Conservation (phyloP, 78 protist species). For the Emiliania huxleyi region DNA sequence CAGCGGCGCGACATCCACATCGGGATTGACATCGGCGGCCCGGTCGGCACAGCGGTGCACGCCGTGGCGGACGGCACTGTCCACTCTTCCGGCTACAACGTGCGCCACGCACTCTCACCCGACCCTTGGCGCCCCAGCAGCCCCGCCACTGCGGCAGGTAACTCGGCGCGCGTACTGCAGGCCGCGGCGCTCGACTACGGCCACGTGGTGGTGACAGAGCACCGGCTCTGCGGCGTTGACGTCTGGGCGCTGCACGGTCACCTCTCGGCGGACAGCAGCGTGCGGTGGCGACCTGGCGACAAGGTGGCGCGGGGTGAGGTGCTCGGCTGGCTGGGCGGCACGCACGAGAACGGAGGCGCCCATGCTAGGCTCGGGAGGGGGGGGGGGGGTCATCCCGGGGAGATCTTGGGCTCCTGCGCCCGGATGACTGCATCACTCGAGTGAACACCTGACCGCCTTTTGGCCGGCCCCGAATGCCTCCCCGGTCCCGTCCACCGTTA, state of each 20-base stretch:
- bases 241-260: slow-evolving; percentile 22
- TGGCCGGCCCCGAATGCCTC: too few relatives aligned
- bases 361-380: too few relatives aligned
- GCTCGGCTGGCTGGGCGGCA: not conserved
- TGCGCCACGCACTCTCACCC: not conserved
- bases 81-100: not conserved
- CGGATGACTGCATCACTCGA: too few relatives aligned
- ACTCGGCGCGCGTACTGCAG: too few relatives aligned
- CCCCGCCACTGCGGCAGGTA: too few relatives aligned
- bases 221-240: not conserved
- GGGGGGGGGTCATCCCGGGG: too few relatives aligned
- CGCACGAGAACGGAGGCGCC: not conserved
- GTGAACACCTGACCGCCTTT: too few relatives aligned
- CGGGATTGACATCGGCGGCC: not conserved
- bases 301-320: not conserved
- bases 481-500: too few relatives aligned
- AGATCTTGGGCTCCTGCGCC: too few relatives aligned
- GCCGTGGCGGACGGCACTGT: not conserved
- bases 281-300: not conserved
- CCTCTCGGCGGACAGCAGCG: not conserved
- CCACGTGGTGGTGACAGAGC: not conserved
- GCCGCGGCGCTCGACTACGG: too few relatives aligned
- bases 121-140: too few relatives aligned
- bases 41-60: not conserved
- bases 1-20: slow-evolving; percentile 14